Percentiles rank a stretch among this genome's conserved stretches.
phyloP scores from a whole-genome alignment of 352 stramenopile species.

The Phytophthora capsici region DNA sequence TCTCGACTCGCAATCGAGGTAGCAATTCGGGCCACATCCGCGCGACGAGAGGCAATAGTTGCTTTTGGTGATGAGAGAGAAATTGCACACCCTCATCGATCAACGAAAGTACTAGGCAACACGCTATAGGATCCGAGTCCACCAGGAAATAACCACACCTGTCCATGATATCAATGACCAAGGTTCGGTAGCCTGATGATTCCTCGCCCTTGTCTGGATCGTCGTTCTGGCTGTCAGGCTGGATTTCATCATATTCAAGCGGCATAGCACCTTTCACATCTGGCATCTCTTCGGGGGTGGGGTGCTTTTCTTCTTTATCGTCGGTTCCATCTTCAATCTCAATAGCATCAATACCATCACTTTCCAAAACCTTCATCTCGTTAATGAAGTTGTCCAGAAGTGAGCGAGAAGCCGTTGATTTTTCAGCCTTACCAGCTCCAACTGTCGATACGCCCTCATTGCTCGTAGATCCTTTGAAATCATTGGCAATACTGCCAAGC shows the following conservation, averaged over 20 bases:
- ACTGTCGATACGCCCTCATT: background rate
- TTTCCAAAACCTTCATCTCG: constrained; percentile 66
- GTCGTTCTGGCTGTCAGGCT: constrained; percentile 29
- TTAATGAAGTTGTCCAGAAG: constrained; percentile 61
- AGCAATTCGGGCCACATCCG: constrained; percentile 78
- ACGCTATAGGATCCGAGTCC: constrained; percentile 68
- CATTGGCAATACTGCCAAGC: constrained; percentile 48
- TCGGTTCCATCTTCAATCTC: constrained; percentile 25
- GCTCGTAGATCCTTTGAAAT: background rate
- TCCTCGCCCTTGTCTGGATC: constrained; percentile 34
- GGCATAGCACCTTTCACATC: constrained; percentile 75
- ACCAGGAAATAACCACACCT: constrained; percentile 80
- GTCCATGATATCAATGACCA: constrained; percentile 80
- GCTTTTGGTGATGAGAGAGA: constrained; percentile 46
- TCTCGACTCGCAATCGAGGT: constrained; percentile 57
- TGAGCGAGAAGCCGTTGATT: constrained; percentile 18
- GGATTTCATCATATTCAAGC: constrained; percentile 59
- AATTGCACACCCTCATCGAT: constrained; percentile 70
- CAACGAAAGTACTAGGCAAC: constrained; percentile 76
- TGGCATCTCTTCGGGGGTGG: constrained; percentile 13
- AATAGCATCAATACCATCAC: constrained; percentile 35
- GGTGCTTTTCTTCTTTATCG: constrained; percentile 15
- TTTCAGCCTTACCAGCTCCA: background rate
- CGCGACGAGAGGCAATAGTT: constrained; percentile 79
- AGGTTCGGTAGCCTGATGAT: constrained; percentile 45